Conservation (phyloP, 1,139 yeast genomes). For the Waltiozyma sp. region DNA sequence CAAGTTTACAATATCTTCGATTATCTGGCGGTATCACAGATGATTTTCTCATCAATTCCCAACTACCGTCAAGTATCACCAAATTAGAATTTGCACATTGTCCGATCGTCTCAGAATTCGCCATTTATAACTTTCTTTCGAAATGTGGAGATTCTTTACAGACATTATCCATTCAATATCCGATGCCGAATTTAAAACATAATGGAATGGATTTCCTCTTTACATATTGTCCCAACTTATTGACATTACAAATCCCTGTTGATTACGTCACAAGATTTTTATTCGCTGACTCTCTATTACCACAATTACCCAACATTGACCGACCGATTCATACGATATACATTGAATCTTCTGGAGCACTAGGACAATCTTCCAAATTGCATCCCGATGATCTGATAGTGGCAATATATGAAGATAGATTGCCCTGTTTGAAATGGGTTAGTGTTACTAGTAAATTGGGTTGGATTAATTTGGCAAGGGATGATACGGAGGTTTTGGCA, state of each 20-base stretch:
- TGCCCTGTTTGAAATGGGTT: constrained; percentile 55
- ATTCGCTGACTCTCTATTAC: constrained; percentile 49
- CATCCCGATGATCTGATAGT: constrained; percentile 84
- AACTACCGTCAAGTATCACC: constrained; percentile 61
- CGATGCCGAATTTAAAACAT: constrained; percentile 71
- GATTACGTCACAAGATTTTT: constrained; percentile 68
- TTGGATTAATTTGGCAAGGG: constrained; percentile 69
- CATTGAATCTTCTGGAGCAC: constrained; percentile 77
- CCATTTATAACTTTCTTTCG: constrained; percentile 48
- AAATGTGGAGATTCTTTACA: constrained; percentile 57
- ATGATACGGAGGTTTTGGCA: constrained; percentile 52
- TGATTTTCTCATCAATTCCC: constrained; percentile 55
- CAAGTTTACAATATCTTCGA: constrained; percentile 55
- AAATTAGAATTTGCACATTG: constrained; percentile 79
- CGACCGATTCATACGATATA: constrained; percentile 53
- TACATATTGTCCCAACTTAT: constrained; percentile 62
- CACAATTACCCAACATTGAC: constrained; percentile 17
- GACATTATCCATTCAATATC: constrained; percentile 62
- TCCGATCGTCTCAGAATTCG: constrained; percentile 56
- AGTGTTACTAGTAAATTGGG: constrained; percentile 71
- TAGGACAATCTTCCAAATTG: constrained; percentile 74
- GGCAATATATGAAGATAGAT: constrained; percentile 67
- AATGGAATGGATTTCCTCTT: constrained; percentile 67
- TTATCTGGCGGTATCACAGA: constrained; percentile 86
- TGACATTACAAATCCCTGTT: constrained; percentile 55